Base-by-base conservation (phyloP, 2,329 filamentous ascomycete species). In the Bipolaris victoriae region DNA sequence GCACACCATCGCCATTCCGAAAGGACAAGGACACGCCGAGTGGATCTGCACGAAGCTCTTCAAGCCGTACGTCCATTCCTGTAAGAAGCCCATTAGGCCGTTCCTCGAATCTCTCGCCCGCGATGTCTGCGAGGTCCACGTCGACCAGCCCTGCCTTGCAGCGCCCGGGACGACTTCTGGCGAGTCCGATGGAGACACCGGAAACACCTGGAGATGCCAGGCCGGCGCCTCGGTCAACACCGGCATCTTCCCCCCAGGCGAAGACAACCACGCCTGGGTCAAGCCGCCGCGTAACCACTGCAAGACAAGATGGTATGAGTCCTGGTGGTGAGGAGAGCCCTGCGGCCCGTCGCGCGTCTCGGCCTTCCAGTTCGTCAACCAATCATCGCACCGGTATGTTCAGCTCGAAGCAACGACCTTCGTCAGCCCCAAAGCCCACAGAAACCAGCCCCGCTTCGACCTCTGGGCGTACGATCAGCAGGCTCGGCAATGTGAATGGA, bases 11-110 rank as follows among this genome's bases (percentile, higher is more conserved):
- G 13, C 70, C 71, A 0, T 67, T 75, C 49, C 60, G 66, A 22
- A 76, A 67, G 45, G 41, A 31, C n/a, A 31, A 54, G 18, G 46
- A 62, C 7, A 57, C 63, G 6, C 57, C 67, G 7, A 50, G 64
- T 2, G 55, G 63, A 36, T 62, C 65, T 3, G 56, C 70, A 18
- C 71, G 66, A 41, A 65, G 69, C 4, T 71, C 71, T 24, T 29
- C 45, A 15, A 73, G 72, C 15, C 67, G 73, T 40, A 75, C 74
- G 7, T 65, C 68, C 2, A 73, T 76, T 43, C 74, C 74, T 24
- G 64, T 76, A n/a, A 69, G 70, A 26, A 77, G 72, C 59, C 72
- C 75, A 3, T 47, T 75, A 26, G 62, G 71, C 41, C 73, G 68
- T 18, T 56, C 64, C 3, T 64, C 72, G 7, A 62, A 63, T 16